Base-by-base conservation (phyloP, 192 early-diverging fungal genomes). In the Coemansia sp. region DNA sequence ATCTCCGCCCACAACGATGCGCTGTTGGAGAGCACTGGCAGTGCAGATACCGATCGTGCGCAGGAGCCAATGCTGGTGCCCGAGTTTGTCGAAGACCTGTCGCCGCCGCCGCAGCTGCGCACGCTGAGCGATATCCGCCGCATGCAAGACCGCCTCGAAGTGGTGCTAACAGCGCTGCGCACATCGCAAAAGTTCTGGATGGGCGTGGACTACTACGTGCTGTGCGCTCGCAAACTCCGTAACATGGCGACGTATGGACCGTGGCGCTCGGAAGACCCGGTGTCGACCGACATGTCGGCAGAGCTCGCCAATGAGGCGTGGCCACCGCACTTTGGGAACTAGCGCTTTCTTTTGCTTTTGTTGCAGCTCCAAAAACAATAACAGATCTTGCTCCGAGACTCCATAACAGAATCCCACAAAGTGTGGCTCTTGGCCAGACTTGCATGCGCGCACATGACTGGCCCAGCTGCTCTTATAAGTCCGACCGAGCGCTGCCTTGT, bases 81-180 rank as follows among this genome's bases (percentile, higher is more conserved):
- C 55, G 76, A 74, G 5, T 70, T 74, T 58, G 48, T 63, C n/a
- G 72, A 68, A 27, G 72, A 81, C 25, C 69, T 81, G 58, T 64
- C 72, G 58, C 78, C 78, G 21, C 64, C 78, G 56, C 72, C 72
- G 45, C 65, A 72, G 61, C 70, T 76, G 56, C 67, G 67, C 38
- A 73, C 79, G 49, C 70, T 73, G 47, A 53, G 45, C n/a, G 73
- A 82, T 32, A 70, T 81, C 61, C 69, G 73, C 10, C 66, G 67
- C 37, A 81, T 81, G 73, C 79, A 81, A 70, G 79, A 81, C 70
- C 66, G 79, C 10, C 67, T 81, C 56, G 79, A 81, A 62, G 63
- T 81, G 4, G 67, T 81, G 21, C 62, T 81, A 61, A 67, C 73
- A 1, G 79, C 79, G 50, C 66, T 81, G 61, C 73, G 73, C 14